Percentiles rank a stretch among this genome's conserved stretches.
These are phyloP conservation scores for Tausonia pullulans DNA, from an alignment of 1,284 basidiomycete species.

Conservation along the genomic window DNA sequence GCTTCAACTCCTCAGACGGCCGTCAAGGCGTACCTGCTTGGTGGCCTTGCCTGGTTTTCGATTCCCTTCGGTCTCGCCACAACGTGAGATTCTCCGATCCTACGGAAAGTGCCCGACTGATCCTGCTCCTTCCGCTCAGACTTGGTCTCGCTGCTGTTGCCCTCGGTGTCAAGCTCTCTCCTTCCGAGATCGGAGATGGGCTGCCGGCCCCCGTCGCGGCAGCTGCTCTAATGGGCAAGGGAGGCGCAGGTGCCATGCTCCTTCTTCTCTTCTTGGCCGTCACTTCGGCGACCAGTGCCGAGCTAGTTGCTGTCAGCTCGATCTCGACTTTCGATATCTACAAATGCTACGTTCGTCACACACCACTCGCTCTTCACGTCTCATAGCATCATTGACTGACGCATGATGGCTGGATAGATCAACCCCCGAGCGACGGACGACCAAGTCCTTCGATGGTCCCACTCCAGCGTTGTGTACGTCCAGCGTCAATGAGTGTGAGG, in stretches of 20 bases:
- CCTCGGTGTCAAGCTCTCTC: conserved; percentile 43
- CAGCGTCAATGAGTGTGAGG: too few relatives aligned
- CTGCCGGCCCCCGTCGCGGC: conserved; percentile 72
- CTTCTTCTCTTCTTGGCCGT: conserved; percentile 60
- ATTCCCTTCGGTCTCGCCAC: conserved; percentile 53
- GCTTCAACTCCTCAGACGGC: conserved; percentile 70
- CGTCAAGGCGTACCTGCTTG: conserved; percentile 77
- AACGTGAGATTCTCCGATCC: conserved; percentile 8
- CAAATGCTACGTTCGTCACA: conserved; percentile 30
- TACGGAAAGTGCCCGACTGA: conserved; percentile 41
- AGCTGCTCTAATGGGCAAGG: conserved; percentile 61
- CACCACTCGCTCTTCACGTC: too few relatives aligned
- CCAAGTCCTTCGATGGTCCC: conserved; percentile 47
- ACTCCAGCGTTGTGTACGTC: conserved; percentile 23
- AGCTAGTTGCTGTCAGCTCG: conserved; percentile 67
- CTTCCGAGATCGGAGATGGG: conserved; percentile 65
- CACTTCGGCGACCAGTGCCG: conserved; percentile 75
- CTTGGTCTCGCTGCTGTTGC: conserved; percentile 73
- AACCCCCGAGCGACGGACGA: conserved; percentile 48
- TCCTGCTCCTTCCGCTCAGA: conserved; percentile 40
- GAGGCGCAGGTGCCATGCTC: conserved; percentile 58
- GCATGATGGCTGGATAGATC: conserved; percentile 25
- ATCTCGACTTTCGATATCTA: conserved; percentile 50
- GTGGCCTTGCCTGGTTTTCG: conserved; percentile 80
- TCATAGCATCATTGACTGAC: too few relatives aligned